A percentile compares a stretch with the other conserved stretches of the same genome.
phyloP scores from a whole-genome alignment of 106 monocot genomes.

The Allium cepa region DNA sequence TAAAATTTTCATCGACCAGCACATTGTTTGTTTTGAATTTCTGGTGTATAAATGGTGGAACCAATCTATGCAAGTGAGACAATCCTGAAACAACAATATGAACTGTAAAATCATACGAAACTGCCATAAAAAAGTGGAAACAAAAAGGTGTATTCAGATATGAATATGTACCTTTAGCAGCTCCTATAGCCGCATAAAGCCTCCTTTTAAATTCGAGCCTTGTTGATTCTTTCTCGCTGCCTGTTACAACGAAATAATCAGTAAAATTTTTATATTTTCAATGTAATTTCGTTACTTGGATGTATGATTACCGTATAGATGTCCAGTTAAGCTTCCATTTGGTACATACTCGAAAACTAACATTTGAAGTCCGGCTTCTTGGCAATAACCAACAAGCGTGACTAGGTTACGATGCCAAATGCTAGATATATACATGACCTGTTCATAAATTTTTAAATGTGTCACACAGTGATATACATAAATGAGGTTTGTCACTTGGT shows the following conservation, averaged over 20 bases:
- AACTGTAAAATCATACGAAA: too few relatives aligned
- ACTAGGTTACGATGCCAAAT: slow-evolving; percentile 61
- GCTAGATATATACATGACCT: slow-evolving; percentile 38
- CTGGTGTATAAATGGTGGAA: slow-evolving; percentile 49
- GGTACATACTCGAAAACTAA: slow-evolving; percentile 67
- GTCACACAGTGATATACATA: neutral
- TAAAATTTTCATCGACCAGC: slow-evolving; percentile 76
- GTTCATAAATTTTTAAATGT: slow-evolving; percentile 4
- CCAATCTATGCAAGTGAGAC: slow-evolving; percentile 41
- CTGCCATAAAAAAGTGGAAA: neutral
- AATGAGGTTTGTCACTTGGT: too few relatives aligned
- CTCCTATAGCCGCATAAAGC: slow-evolving; percentile 57
- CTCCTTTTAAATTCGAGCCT: slow-evolving; percentile 73
- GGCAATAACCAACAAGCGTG: slow-evolving; percentile 61
- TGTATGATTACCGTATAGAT: slow-evolving; percentile 51
- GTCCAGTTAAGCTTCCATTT: slow-evolving; percentile 46
- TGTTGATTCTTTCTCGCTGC: slow-evolving; percentile 24
- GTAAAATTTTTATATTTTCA: neutral
- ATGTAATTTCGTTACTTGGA: neutral
- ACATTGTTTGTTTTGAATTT: slow-evolving; percentile 70
- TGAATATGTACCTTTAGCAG: slow-evolving; percentile 45
- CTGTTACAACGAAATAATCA: slow-evolving; percentile 9
- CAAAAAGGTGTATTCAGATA: neutral
- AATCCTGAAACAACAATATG: slow-evolving; percentile 33
- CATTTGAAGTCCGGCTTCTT: slow-evolving; percentile 66